phyloP scores from a whole-genome alignment of 805 yeast species.

The Lachancea quebecensis region DNA sequence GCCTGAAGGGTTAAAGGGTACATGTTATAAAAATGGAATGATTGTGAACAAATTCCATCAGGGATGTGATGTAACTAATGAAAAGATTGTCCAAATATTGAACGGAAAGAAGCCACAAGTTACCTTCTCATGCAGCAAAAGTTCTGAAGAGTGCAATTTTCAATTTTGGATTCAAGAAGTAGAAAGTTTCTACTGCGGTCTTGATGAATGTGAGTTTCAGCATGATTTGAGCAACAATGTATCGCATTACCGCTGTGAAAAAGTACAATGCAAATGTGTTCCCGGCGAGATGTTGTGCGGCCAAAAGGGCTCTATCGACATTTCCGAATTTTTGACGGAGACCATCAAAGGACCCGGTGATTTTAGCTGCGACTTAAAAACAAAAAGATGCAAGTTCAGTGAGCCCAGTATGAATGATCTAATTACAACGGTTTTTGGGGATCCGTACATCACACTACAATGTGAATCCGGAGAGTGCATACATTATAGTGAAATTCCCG shows the following conservation, averaged over 20 bases:
- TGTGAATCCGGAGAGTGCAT: slow-evolving; percentile 89
- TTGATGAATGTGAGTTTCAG: slow-evolving; percentile 63
- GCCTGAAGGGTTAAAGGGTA: slow-evolving; percentile 81
- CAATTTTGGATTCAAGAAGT: slow-evolving; percentile 93
- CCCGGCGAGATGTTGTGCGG: slow-evolving; percentile 95
- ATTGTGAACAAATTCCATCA: slow-evolving; percentile 75
- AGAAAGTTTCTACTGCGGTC: slow-evolving; percentile 87
- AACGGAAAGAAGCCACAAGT: slow-evolving; percentile 83
- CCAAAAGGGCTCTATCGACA: slow-evolving; percentile 86
- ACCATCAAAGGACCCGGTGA: slow-evolving; percentile 92
- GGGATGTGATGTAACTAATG: slow-evolving; percentile 90
- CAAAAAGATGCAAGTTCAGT: slow-evolving; percentile 65
- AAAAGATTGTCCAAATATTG: slow-evolving; percentile 74
- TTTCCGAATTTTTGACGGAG: slow-evolving; percentile 84
- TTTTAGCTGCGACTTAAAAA: slow-evolving; percentile 65
- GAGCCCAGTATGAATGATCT: slow-evolving; percentile 96
- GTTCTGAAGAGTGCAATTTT: slow-evolving; percentile 65
- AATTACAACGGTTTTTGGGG: slow-evolving; percentile 90
- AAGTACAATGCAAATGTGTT: slow-evolving; percentile 78
- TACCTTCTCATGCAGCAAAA: slow-evolving; percentile 78
- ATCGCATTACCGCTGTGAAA: slow-evolving; percentile 71
- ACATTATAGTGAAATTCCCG: slow-evolving; percentile 89
- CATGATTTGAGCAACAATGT: slow-evolving; percentile 55
- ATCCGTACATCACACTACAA: slow-evolving; percentile 71
- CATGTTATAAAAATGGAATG: slow-evolving; percentile 82